Conservation (phyloP, 345 rosid species). For the Orychophragmus violaceus region DNA sequence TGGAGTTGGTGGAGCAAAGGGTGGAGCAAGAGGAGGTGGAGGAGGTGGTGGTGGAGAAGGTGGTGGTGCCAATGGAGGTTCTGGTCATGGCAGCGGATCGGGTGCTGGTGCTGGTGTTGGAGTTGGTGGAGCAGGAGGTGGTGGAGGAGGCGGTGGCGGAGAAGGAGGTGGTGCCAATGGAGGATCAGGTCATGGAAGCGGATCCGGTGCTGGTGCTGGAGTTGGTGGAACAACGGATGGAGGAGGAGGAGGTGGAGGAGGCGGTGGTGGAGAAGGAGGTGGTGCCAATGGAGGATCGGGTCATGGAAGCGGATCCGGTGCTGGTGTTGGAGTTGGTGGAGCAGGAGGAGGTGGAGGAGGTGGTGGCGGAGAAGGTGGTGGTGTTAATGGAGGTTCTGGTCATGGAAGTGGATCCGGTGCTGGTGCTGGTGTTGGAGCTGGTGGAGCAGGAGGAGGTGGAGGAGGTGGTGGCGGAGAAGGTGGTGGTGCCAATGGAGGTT, state of each 20-base stretch:
- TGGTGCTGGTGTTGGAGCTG: no score
- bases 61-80: constrained; percentile 25
- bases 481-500: constrained; percentile 6
- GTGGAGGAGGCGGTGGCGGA: constrained; percentile 3
- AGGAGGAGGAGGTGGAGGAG: constrained; percentile 2
- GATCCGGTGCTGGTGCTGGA: constrained; percentile 23
- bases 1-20: constrained; percentile 19
- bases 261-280: constrained; percentile 12
- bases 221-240: neutral
- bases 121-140: constrained; percentile 24
- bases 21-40: constrained; percentile 18
- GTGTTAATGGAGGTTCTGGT: no score
- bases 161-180: neutral
- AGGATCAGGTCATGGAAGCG: constrained; percentile 4
- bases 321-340: constrained; percentile 9
- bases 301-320: constrained; percentile 20
- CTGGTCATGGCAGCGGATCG: constrained; percentile 30
- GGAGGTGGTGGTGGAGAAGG: constrained; percentile 23
- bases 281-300: constrained; percentile 5
- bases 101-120: constrained; percentile 25
- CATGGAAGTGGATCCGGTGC: no score
- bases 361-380: neutral
- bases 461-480: constrained; percentile 14
- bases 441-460: constrained; percentile 13
- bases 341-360: constrained; percentile 13